A percentile compares a stretch with the other conserved stretches of the same genome.
These are phyloP conservation scores for Trypanosoma rangeli DNA, from an alignment of 208 protist genomes.

Conservation along the genomic window DNA sequence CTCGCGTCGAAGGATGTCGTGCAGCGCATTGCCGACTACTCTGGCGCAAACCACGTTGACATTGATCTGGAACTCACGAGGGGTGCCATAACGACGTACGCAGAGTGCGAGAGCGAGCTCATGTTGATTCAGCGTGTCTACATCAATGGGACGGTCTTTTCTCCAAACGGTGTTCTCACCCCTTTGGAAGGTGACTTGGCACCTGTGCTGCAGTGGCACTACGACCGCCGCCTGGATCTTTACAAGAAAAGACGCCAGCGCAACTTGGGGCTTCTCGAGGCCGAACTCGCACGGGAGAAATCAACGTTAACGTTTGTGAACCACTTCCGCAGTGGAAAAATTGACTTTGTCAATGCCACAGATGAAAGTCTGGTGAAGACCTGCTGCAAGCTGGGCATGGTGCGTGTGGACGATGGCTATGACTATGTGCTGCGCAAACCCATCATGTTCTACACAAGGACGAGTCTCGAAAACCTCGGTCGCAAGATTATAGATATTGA, in stretches of 20 bases:
- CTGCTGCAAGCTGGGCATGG: constrained; percentile 67
- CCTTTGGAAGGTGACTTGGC: constrained; percentile 75
- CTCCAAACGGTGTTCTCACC: constrained; percentile 72
- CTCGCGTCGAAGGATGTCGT: constrained; percentile 78
- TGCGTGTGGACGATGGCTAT: constrained; percentile 73
- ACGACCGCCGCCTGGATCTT: constrained; percentile 86
- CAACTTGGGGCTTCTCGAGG: constrained; percentile 69
- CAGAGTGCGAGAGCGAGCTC: constrained; percentile 78
- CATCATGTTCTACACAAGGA: constrained; percentile 88
- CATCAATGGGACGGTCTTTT: constrained; percentile 88
- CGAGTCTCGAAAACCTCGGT: constrained; percentile 78
- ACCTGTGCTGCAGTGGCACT: constrained; percentile 89
- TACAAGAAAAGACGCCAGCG: constrained; percentile 85
- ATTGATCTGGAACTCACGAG: constrained; percentile 83
- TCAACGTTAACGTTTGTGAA: constrained; percentile 85
- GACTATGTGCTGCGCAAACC: constrained; percentile 88
- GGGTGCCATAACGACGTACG: constrained; percentile 52
- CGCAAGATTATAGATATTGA: constrained; percentile 58
- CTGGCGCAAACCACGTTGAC: constrained; percentile 89
- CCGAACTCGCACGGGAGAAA: constrained; percentile 61
- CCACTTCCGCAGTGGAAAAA: constrained; percentile 79
- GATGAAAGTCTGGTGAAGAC: constrained; percentile 72
- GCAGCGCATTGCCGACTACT: constrained; percentile 89
- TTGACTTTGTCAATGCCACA: constrained; percentile 82
- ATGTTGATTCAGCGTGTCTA: constrained; percentile 72